phyloP scores from a whole-genome alignment of 148 eudicot species.

The Bassia scoparia region DNA sequence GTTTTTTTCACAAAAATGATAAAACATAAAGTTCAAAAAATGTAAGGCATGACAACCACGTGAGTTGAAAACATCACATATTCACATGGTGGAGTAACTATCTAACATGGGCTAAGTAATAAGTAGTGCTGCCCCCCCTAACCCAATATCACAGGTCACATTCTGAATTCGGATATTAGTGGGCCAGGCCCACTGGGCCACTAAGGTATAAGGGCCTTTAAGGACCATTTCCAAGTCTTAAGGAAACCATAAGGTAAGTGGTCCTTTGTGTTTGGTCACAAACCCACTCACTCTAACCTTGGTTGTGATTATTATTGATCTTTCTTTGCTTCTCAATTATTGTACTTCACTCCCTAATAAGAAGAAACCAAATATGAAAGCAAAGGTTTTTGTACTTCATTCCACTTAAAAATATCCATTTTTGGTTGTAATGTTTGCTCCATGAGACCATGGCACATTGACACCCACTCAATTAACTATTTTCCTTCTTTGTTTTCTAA shows the following conservation, averaged over 20 bases:
- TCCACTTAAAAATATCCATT: background rate
- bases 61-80: constrained; percentile 1
- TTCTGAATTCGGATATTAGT: constrained; percentile 8
- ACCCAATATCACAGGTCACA: constrained; percentile 5
- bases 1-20: too few relatives aligned
- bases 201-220: constrained; percentile 6
- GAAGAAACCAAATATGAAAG: background rate
- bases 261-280: constrained; percentile 25
- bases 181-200: constrained; percentile 21
- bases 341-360: constrained; percentile 6
- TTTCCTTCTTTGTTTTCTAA: background rate
- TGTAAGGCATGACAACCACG: constrained; percentile 12
- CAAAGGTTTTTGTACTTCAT: constrained; percentile 8
- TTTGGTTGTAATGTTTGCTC: background rate
- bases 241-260: constrained; percentile 25
- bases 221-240: constrained; percentile 36
- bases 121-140: background rate
- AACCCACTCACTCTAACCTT: constrained; percentile 12
- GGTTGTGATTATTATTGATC: background rate
- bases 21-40: too few relatives aligned
- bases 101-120: background rate
- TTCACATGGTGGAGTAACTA: too few relatives aligned
- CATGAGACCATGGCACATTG: background rate
- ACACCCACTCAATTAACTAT: background rate
- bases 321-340: constrained; percentile 15